Evolutionary conservation across 805 yeast genomes (phyloP).

Genomic region (Soucietia sequanensis): DNA sequence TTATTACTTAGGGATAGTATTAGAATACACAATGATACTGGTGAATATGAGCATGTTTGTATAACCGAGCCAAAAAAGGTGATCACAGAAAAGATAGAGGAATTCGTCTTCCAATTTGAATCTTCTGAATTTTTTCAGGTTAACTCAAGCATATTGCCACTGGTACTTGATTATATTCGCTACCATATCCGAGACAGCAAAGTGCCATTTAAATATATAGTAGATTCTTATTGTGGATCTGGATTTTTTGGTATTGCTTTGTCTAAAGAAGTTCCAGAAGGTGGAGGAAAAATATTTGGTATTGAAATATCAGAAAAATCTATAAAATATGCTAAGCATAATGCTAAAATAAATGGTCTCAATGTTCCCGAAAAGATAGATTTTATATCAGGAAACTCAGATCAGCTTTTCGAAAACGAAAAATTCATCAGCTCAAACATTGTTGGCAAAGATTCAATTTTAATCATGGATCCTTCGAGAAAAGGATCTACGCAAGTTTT

Average conservation of each 20-base stretch:
- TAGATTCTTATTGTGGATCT: slow-evolving; percentile 47
- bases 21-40: slow-evolving; percentile 26
- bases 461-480: slow-evolving; percentile 46
- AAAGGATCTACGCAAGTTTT: slow-evolving; percentile 38
- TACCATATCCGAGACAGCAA: slow-evolving; percentile 13
- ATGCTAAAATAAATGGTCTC: slow-evolving; percentile 39
- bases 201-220: slow-evolving; percentile 20
- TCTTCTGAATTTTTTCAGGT: slow-evolving; percentile 42
- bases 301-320: slow-evolving; percentile 36
- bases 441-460: slow-evolving; percentile 30
- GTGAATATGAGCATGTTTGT: slow-evolving; percentile 24
- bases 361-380: slow-evolving; percentile 23
- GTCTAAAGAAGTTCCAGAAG: slow-evolving; percentile 22
- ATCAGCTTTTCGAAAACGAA: slow-evolving; percentile 28
- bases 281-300: slow-evolving; percentile 37
- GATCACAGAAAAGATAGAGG: slow-evolving; percentile 36
- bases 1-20: slow-evolving; percentile 35
- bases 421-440: slow-evolving; percentile 24
- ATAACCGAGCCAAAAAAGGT: slow-evolving; percentile 23
- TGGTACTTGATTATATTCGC: slow-evolving; percentile 30
- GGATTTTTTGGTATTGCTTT: slow-evolving; percentile 44
- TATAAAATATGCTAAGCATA: slow-evolving; percentile 35
- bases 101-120: slow-evolving; percentile 36
- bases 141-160: slow-evolving; percentile 36
- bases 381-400: slow-evolving; percentile 39